Conservation (phyloP, 768 basidiomycete species). For the Trametopsis cervina region DNA sequence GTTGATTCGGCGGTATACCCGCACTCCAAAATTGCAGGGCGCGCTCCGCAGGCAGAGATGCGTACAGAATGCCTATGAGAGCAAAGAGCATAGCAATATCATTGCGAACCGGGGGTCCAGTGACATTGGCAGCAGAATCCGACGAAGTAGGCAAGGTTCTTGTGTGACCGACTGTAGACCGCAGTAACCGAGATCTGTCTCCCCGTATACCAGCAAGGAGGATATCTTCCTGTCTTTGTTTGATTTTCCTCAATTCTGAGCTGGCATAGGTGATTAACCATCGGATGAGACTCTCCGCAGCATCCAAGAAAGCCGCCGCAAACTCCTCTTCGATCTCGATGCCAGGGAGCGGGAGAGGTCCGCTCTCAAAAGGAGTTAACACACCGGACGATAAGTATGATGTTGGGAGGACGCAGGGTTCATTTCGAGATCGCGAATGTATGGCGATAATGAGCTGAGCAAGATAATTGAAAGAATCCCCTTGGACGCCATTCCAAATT, state of each 20-base stretch:
- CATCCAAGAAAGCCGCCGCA: slow-evolving; percentile 46
- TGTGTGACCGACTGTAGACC: slow-evolving; percentile 28
- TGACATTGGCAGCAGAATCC: slow-evolving; percentile 1
- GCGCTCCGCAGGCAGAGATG: slow-evolving; percentile 62
- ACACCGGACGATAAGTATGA: slow-evolving; percentile 14
- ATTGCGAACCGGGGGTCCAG: slow-evolving; percentile 41
- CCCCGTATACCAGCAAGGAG: slow-evolving; percentile 60
- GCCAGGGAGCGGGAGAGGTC: slow-evolving; percentile 28
- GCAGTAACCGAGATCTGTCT: slow-evolving; percentile 49
- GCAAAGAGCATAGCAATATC: slow-evolving; percentile 82
- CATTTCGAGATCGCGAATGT: slow-evolving; percentile 39
- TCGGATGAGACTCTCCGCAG: slow-evolving; percentile 66
- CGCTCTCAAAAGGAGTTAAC: slow-evolving; percentile 4
- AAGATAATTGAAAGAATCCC: slow-evolving; percentile 73
- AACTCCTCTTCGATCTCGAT: slow-evolving; percentile 41
- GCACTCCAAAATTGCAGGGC: slow-evolving; percentile 85
- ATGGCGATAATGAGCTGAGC: slow-evolving; percentile 45
- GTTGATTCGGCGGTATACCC: slow-evolving; percentile 33
- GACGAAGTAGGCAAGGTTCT: slow-evolving; percentile 11
- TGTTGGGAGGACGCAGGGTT: slow-evolving; percentile 13
- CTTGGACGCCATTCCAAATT: slow-evolving; percentile 78
- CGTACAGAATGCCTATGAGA: slow-evolving; percentile 77
- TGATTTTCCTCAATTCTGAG: slow-evolving; percentile 78
- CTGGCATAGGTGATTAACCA: slow-evolving; percentile 71
- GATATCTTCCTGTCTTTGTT: slow-evolving; percentile 84